Percentiles rank a stretch among this genome's conserved stretches.
Conservation (phyloP, 192 early-diverging fungal genomes). For the Pilaira anomala region DNA sequence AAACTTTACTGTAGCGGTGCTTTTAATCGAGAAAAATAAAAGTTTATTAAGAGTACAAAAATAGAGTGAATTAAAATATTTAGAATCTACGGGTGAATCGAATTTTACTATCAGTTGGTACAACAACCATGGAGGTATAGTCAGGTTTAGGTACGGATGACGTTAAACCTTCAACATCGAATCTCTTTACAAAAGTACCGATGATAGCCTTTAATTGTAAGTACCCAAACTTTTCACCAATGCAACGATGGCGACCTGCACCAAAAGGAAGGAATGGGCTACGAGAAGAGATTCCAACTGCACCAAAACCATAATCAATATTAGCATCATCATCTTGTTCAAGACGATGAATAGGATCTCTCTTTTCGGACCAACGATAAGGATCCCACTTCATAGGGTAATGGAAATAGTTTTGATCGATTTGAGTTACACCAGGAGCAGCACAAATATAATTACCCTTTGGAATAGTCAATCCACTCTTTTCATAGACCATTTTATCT, state of each 20-base stretch:
- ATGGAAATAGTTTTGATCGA: constrained; percentile 77
- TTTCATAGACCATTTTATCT: constrained; percentile 59
- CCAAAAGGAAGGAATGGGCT: constrained; percentile 94
- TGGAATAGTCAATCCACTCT: constrained; percentile 82
- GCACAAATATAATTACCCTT: constrained; percentile 86
- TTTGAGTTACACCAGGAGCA: constrained; percentile 73
- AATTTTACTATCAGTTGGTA: constrained; percentile 65
- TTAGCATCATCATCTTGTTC: constrained; percentile 48
- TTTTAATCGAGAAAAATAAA: no score
- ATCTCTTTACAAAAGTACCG: constrained; percentile 74
- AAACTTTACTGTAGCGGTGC: no score
- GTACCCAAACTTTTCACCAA: constrained; percentile 95
- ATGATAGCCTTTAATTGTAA: constrained; percentile 94
- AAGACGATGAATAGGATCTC: constrained; percentile 50
- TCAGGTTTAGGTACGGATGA: constrained; percentile 76
- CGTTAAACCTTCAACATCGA: constrained; percentile 59
- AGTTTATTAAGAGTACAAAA: no score
- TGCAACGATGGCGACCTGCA: constrained; percentile 95
- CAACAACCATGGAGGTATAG: constrained; percentile 88
- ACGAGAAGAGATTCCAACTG: constrained; percentile 61
- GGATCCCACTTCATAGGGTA: constrained; percentile 82
- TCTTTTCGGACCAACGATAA: constrained; percentile 65
- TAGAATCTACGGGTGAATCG: constrained; percentile 43
- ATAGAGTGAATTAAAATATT: neutral
- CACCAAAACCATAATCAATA: constrained; percentile 77